phyloP scores from a whole-genome alignment of 2,329 filamentous ascomycete genomes.

The Pseudogymnoascus sp. region DNA sequence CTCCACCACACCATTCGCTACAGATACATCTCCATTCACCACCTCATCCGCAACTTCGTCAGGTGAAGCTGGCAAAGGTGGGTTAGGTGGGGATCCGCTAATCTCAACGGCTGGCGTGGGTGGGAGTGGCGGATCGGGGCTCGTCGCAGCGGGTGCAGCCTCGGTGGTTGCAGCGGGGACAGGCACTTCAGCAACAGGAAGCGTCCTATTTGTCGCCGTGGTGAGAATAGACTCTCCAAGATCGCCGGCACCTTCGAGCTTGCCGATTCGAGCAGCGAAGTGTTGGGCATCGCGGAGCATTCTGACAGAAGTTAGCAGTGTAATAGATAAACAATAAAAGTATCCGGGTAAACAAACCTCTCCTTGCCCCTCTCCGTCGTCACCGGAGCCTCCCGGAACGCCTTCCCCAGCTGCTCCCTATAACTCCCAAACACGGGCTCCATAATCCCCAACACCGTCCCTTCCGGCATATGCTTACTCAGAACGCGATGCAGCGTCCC shows the following conservation, averaged over 20 bases:
- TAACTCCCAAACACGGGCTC: slow-evolving; percentile 59
- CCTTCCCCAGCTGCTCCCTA: slow-evolving; percentile 55
- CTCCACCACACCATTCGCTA: slow-evolving; percentile 10
- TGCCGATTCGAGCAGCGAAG: slow-evolving; percentile 52
- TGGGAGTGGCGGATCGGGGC: slow-evolving; percentile 1
- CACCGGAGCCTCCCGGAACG: slow-evolving; percentile 51
- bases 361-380: slow-evolving; percentile 52
- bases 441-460: slow-evolving; percentile 61
- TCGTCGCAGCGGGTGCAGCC: slow-evolving; percentile 13
- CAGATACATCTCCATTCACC: not conserved
- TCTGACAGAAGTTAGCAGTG: slow-evolving; percentile 31
- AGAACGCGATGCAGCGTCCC: slow-evolving; percentile 61
- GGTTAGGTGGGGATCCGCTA: slow-evolving; percentile 12
- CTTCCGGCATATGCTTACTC: slow-evolving; percentile 56
- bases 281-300: slow-evolving; percentile 56
- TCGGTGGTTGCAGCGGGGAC: not conserved
- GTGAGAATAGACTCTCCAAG: slow-evolving; percentile 38
- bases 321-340: not conserved
- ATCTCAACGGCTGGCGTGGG: slow-evolving; percentile 8
- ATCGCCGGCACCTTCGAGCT: slow-evolving; percentile 59
- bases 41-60: not conserved
- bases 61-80: slow-evolving; percentile 11
- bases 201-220: not conserved
- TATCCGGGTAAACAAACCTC: slow-evolving; percentile 39
- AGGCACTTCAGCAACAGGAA: slow-evolving; percentile 11